Conservation (phyloP, 108 stramenopile species). For the Pseudonitzschia multiseries region DNA sequence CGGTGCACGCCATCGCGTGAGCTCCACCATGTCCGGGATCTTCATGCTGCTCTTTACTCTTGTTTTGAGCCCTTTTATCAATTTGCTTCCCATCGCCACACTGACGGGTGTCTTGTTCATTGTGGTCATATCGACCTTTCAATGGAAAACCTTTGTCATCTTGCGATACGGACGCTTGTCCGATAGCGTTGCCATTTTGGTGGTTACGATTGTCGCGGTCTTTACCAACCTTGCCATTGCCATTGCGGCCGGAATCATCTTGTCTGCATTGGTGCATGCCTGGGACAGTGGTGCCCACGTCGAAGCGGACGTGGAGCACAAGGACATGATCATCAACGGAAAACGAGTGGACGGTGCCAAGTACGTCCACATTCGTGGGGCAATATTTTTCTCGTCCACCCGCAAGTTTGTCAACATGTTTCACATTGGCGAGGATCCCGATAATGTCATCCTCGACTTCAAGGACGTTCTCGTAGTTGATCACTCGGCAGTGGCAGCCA, state of each 20-base stretch:
- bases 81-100: conserved; percentile 46
- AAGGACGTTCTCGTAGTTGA: conserved; percentile 52
- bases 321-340: conserved; percentile 42
- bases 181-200: conserved; percentile 45
- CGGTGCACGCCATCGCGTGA: conserved; percentile 51
- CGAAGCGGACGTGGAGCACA: conserved; percentile 38
- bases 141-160: conserved; percentile 59
- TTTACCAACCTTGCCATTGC: conserved; percentile 60
- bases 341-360: conserved; percentile 30
- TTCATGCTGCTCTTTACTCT: conserved; percentile 57
- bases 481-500: conserved; percentile 56
- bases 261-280: conserved; percentile 48
- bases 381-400: conserved; percentile 50
- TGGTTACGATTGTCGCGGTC: conserved; percentile 52
- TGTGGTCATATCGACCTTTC: conserved; percentile 55
- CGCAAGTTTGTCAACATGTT: conserved; percentile 53
- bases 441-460: conserved; percentile 38
- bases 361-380: conserved; percentile 47
- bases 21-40: conserved; percentile 49
- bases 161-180: conserved; percentile 44
- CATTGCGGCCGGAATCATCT: conserved; percentile 48
- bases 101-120: conserved; percentile 63
- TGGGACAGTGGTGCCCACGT: conserved; percentile 56
- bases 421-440: conserved; percentile 35
- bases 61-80: conserved; percentile 42